These are phyloP conservation scores for Colletotrichum navitas DNA, from an alignment of 2,329 filamentous ascomycete species.

Conservation along the genomic window DNA sequence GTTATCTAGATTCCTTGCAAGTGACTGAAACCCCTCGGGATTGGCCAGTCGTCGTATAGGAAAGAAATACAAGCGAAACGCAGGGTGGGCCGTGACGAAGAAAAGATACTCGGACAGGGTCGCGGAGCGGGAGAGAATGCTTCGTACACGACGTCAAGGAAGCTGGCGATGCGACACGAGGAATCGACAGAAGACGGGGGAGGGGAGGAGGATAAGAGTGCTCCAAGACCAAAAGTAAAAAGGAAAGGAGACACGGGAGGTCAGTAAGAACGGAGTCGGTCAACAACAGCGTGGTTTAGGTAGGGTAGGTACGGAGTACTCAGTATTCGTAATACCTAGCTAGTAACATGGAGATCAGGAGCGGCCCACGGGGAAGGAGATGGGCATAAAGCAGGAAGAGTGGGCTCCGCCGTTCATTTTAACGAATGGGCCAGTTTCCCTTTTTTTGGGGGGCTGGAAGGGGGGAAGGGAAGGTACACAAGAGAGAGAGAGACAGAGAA, in stretches of 20 bases:
- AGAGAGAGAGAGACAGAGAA: neutral
- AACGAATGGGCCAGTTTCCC: slow-evolving; percentile 34
- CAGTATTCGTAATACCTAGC: neutral
- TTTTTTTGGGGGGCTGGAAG: neutral
- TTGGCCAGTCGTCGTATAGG: neutral
- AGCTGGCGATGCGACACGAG: slow-evolving; percentile 12
- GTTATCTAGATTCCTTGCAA: neutral
- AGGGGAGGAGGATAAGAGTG: neutral
- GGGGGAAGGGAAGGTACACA: no score
- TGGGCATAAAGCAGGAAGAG: neutral
- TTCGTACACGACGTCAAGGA: neutral
- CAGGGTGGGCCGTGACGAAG: neutral
- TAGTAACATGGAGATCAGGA: neutral
- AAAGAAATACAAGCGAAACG: neutral
- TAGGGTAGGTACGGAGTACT: no score
- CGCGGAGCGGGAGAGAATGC: neutral
- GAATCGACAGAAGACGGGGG: neutral
- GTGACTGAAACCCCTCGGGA: neutral
- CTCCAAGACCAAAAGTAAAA: neutral
- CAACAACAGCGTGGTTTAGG: neutral
- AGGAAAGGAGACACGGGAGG: neutral
- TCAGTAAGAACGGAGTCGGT: neutral
- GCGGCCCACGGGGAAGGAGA: slow-evolving; percentile 11
- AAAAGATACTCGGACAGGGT: neutral
- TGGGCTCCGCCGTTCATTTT: slow-evolving; percentile 39